phyloP scores from a whole-genome alignment of 129 eudicot species.

The Artemisia argyi region DNA sequence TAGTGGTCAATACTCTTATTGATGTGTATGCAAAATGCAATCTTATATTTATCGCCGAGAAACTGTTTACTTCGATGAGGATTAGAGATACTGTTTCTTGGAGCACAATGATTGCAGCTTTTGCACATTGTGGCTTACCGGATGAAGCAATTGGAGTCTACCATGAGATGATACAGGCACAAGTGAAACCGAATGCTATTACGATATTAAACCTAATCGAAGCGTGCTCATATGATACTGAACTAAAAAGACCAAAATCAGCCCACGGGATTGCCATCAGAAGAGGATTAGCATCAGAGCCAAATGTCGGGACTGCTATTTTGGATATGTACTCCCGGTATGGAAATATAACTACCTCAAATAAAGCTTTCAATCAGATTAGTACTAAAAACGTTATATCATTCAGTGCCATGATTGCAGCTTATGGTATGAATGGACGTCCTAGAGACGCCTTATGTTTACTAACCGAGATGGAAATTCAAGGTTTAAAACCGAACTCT shows the following conservation, averaged over 20 bases:
- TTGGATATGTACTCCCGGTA: slow-evolving; percentile 77
- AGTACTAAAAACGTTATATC: slow-evolving; percentile 53
- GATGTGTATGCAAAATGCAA: slow-evolving; percentile 75
- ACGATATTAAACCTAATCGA: slow-evolving; percentile 69
- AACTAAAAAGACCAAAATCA: slow-evolving; percentile 48
- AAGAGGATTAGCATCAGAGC: slow-evolving; percentile 55
- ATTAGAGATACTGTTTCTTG: slow-evolving; percentile 62
- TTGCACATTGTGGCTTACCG: slow-evolving; percentile 69
- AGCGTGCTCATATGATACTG: slow-evolving; percentile 66
- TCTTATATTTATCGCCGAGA: slow-evolving; percentile 49
- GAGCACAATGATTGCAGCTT: slow-evolving; percentile 91
- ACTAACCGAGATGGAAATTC: slow-evolving; percentile 48
- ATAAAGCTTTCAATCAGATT: slow-evolving; percentile 54
- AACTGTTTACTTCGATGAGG: slow-evolving; percentile 42
- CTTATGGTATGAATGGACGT: slow-evolving; percentile 80
- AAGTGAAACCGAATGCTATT: slow-evolving; percentile 45
- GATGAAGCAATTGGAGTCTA: slow-evolving; percentile 65
- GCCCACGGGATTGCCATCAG: slow-evolving; percentile 72
- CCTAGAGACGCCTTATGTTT: slow-evolving; percentile 57
- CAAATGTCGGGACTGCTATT: slow-evolving; percentile 72
- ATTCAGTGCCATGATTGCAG: slow-evolving; percentile 78
- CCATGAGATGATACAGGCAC: slow-evolving; percentile 45
- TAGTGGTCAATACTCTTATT: slow-evolving; percentile 61
- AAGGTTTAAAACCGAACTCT: slow-evolving; percentile 60
- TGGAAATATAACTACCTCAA: slow-evolving; percentile 62